phyloP scores from a whole-genome alignment of 352 stramenopile genomes.

The Phytophthora niederhauseri region DNA sequence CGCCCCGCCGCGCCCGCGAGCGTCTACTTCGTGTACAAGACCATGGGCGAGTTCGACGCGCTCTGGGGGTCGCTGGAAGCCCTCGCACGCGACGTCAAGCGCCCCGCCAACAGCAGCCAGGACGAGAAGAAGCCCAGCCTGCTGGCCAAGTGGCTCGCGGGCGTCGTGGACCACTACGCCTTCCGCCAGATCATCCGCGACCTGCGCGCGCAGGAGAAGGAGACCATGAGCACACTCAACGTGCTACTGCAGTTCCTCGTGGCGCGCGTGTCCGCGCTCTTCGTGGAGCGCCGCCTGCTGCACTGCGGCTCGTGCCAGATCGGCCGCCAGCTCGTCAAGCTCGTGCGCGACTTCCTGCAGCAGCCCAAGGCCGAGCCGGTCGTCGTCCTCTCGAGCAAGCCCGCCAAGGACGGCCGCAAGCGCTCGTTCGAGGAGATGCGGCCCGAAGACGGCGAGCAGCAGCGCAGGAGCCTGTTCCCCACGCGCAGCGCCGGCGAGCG shows the following conservation, averaged over 20 bases:
- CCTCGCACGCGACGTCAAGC: conserved; percentile 61
- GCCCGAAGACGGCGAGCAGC: conserved; percentile 41
- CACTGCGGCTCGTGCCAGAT: conserved; percentile 59
- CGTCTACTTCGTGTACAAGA: conserved; percentile 87
- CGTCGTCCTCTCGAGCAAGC: conserved; percentile 15
- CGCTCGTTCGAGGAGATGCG: conserved; percentile 63
- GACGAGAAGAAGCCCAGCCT: conserved; percentile 40
- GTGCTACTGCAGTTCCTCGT: conserved; percentile 75
- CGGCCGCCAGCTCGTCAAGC: conserved; percentile 55
- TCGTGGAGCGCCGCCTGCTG: conserved; percentile 60
- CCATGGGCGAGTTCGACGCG: conserved; percentile 71
- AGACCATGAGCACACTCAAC: conserved; percentile 80
- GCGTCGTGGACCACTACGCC: conserved; percentile 77
- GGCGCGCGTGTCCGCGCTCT: conserved; percentile 62
- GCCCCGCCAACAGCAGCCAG: conserved; percentile 22
- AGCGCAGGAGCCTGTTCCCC: conserved; percentile 42
- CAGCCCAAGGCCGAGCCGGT: conserved; percentile 41
- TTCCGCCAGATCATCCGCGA: conserved; percentile 66
- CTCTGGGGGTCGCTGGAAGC: conserved; percentile 67
- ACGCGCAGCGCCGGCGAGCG: conserved; percentile 36
- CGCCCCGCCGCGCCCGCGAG: conserved; percentile 37
- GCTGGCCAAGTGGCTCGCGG: conserved; percentile 75
- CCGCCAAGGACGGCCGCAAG: conserved; percentile 45
- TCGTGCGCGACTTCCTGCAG: conserved; percentile 74
- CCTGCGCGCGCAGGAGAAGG: conserved; percentile 67